A percentile compares a stretch with the other conserved stretches of the same genome.
Conservation (phyloP, 2,329 filamentous ascomycete species). For the Colletotrichum brevisporum region DNA sequence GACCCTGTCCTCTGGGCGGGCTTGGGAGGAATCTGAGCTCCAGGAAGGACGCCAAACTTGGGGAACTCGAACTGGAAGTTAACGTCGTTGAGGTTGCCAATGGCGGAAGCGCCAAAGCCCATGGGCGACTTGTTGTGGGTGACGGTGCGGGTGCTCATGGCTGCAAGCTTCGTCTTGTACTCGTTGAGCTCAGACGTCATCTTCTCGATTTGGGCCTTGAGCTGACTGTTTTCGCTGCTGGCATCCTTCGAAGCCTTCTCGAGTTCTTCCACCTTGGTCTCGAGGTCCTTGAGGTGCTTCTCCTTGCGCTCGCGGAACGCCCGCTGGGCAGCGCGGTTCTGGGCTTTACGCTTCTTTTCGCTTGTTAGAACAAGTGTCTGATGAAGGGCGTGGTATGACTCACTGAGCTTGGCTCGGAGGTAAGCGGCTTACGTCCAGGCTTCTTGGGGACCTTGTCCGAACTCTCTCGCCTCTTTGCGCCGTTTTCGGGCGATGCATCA, state of each 20-base stretch:
- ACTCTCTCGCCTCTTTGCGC: constrained; percentile 81
- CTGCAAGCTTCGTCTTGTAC: constrained; percentile 88
- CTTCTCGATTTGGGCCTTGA: constrained; percentile 90
- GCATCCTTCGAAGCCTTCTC: constrained; percentile 87
- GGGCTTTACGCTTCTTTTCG: constrained; percentile 90
- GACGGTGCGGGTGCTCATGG: constrained; percentile 58
- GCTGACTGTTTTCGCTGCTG: constrained; percentile 86
- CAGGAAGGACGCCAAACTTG: constrained; percentile 84
- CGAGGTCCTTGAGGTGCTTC: constrained; percentile 87
- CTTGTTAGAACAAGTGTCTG: constrained; percentile 6
- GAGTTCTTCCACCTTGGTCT: constrained; percentile 81
- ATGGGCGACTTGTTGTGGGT: constrained; percentile 54
- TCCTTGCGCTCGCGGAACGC: constrained; percentile 97
- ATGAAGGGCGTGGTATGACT: constrained; percentile 52
- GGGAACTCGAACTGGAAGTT: constrained; percentile 98
- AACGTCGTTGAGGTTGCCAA: constrained; percentile 77
- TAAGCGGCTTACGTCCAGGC: constrained; percentile 94
- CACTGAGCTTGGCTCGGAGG: constrained; percentile 95
- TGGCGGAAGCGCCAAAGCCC: constrained; percentile 61
- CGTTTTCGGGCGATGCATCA: constrained; percentile 62
- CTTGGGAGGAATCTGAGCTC: constrained; percentile 53
- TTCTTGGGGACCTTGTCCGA: constrained; percentile 94
- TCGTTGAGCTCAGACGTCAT: constrained; percentile 88
- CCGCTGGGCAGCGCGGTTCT: constrained; percentile 92
- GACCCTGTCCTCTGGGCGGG: constrained; percentile 23